Percentiles rank a stretch among this genome's conserved stretches.
phyloP scores from a whole-genome alignment of 2,329 filamentous ascomycete species.

The Thelonectria blattea region DNA sequence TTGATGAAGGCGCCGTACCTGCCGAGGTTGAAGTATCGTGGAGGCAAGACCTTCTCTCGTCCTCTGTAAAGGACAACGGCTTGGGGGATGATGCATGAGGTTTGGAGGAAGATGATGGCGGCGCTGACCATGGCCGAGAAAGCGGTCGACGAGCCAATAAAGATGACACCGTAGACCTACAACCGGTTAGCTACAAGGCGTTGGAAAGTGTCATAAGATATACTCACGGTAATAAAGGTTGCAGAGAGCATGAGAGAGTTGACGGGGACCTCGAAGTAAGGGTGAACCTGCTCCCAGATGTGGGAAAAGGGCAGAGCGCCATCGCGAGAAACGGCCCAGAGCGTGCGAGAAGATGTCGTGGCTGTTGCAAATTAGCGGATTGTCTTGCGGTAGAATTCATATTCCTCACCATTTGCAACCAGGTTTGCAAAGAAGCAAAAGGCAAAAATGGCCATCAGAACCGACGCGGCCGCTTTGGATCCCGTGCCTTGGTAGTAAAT shows the following conservation, averaged over 20 bases:
- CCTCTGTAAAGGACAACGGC: slow-evolving; percentile 35
- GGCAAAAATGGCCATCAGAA: slow-evolving; percentile 29
- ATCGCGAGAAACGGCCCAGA: slow-evolving; percentile 36
- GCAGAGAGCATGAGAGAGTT: slow-evolving; percentile 33
- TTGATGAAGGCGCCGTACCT: slow-evolving; percentile 35
- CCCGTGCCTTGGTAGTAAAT: slow-evolving; percentile 32
- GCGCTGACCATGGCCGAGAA: slow-evolving; percentile 38
- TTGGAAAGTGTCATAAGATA: too few relatives aligned
- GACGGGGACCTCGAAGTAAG: slow-evolving; percentile 34
- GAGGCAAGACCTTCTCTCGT: slow-evolving; percentile 34
- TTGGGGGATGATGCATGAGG: slow-evolving; percentile 37
- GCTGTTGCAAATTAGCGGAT: background rate
- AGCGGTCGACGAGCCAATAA: slow-evolving; percentile 39
- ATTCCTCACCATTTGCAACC: slow-evolving; percentile 18
- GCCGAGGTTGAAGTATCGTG: slow-evolving; percentile 35
- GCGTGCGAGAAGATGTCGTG: slow-evolving; percentile 30
- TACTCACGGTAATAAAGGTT: slow-evolving; percentile 20
- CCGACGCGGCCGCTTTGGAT: slow-evolving; percentile 17
- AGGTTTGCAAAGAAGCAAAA: slow-evolving; percentile 34
- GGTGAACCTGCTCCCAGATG: slow-evolving; percentile 32
- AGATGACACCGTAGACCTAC: slow-evolving; percentile 39
- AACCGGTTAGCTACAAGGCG: background rate
- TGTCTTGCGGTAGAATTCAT: rapidly evolving
- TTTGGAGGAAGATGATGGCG: slow-evolving; percentile 37
- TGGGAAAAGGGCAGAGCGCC: slow-evolving; percentile 34